phyloP scores from a whole-genome alignment of 306 rosid species.

The Rubus parviflorus region DNA sequence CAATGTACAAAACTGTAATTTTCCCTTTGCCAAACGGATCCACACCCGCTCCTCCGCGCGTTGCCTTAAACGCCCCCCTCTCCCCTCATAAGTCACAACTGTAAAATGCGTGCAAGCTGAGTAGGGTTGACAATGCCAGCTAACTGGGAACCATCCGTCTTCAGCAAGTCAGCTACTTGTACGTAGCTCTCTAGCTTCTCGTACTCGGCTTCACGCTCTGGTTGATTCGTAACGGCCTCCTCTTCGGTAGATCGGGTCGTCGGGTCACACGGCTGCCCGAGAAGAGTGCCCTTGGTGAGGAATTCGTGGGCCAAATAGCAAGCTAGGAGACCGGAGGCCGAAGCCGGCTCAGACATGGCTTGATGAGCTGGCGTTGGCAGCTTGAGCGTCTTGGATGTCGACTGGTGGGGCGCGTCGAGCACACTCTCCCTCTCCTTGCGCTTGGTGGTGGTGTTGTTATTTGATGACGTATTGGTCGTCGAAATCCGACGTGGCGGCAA shows the following conservation, averaged over 20 bases:
- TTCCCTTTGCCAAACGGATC: too few relatives aligned
- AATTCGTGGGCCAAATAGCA: conserved; percentile 89
- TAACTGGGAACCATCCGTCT: conserved; percentile 57
- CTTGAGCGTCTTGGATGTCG: conserved; percentile 37
- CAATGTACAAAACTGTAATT: too few relatives aligned
- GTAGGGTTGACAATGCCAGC: conserved; percentile 82
- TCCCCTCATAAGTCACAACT: conserved; percentile 61
- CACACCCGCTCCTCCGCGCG: too few relatives aligned
- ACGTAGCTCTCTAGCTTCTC: conserved; percentile 53
- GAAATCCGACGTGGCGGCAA: conserved; percentile 82
- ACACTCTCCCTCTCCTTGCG: conserved; percentile 60
- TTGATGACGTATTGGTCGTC: conserved; percentile 39
- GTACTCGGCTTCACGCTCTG: conserved; percentile 18
- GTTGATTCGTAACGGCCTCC: too few relatives aligned
- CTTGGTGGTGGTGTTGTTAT: conserved; percentile 28
- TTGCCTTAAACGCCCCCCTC: not conserved
- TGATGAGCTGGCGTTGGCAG: conserved; percentile 21
- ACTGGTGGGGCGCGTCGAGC: conserved; percentile 45
- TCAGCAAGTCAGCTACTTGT: conserved; percentile 60
- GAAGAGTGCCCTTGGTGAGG: conserved; percentile 69
- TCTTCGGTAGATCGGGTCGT: not conserved
- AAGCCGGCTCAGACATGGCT: not conserved
- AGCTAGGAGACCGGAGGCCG: conserved; percentile 53
- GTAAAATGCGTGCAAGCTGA: conserved; percentile 66
- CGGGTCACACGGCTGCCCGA: conserved; percentile 62